A percentile compares a stretch with the other conserved stretches of the same genome.
Evolutionary conservation across 257 asterid genomes (phyloP).

Genomic region (Scutellaria baicalensis): DNA sequence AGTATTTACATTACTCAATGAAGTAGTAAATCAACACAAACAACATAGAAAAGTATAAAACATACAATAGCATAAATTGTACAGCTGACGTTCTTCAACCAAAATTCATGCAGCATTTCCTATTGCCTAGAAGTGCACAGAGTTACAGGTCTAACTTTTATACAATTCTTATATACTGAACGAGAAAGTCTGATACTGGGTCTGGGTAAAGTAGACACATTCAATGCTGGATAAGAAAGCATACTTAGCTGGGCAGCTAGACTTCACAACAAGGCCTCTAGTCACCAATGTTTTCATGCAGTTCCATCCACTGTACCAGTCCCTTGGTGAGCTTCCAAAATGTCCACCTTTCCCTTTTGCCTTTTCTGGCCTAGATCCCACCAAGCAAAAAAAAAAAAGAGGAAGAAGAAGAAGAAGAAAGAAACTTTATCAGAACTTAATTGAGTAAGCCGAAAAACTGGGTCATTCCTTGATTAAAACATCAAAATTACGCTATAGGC

Average conservation of each 20-base stretch:
- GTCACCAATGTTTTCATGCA: constrained; percentile 77
- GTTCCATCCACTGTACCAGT: constrained; percentile 97
- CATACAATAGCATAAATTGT: neutral
- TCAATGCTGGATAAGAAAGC: constrained; percentile 15
- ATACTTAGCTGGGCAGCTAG: constrained; percentile 96
- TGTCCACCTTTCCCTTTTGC: constrained; percentile 75
- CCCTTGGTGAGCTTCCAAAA: constrained; percentile 76
- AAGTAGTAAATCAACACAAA: neutral
- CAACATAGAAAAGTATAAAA: neutral
- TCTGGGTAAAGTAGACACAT: neutral
- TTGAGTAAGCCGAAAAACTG: constrained; percentile 6
- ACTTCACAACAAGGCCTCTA: constrained; percentile 90
- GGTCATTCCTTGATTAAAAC: constrained; percentile 4
- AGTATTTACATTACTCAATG: neutral
- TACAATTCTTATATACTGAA: constrained; percentile 1
- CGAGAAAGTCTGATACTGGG: neutral
- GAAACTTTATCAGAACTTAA: constrained; percentile 5
- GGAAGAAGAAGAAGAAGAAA: neutral
- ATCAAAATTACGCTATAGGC: constrained; percentile 50
- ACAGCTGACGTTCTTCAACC: neutral
- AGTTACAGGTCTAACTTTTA: neutral
- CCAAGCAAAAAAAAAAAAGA: neutral
- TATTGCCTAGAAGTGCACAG: neutral
- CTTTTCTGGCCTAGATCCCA: constrained; percentile 62
- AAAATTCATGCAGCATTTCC: neutral